Base-by-base conservation (phyloP, 192 early-diverging fungal genomes). In the Diversispora epigaea region DNA sequence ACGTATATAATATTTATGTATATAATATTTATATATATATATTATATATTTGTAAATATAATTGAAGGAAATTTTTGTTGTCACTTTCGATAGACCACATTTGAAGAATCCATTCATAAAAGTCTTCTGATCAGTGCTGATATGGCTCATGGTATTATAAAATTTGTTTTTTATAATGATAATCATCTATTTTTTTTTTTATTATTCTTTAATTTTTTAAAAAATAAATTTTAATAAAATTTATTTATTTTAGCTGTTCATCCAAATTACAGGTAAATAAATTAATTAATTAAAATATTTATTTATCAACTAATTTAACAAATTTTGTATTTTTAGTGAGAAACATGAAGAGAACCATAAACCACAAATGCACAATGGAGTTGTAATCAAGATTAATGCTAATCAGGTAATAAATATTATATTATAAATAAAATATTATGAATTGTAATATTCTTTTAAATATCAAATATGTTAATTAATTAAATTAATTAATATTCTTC, bases 361-460 rank as follows among this genome's bases (percentile, higher is more conserved):
- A 9, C 96, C 97, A 4, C 78, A 85, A 58, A 92, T 98, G 88
- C 92, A 98, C 81, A 89, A 92, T 77, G 98, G 98, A 17, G 90
- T 95, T 52, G 95, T 97, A 21, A 93, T 99, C 80, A 99, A 99
- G 89, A 78, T 91, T 57, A 99, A 99, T 75, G 94, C 96, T 58
- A 99, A 98, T 85, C 96, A 98, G 43, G 62, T 45, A 5, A 7
- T 54, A 17, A n/a, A n/a, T n/a, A n/a, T n/a, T n/a, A 19, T 21
- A 21, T 17, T 17, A 19, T 56, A 56, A 21, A 19, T n/a, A 56
- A 6, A 56, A 56, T 56, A 56, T 14, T 15, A 41, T 15, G 22
- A 54, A 17, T 54, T 12, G 14, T 50, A 2, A 50, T 54, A 54
- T 54, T 11, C 4, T 14, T 14, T 54, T 17, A 17, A 10, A 0